Percentiles rank a stretch among this genome's conserved stretches.
Conservation (phyloP, 257 asterid species). For the Asclepias syriaca region DNA sequence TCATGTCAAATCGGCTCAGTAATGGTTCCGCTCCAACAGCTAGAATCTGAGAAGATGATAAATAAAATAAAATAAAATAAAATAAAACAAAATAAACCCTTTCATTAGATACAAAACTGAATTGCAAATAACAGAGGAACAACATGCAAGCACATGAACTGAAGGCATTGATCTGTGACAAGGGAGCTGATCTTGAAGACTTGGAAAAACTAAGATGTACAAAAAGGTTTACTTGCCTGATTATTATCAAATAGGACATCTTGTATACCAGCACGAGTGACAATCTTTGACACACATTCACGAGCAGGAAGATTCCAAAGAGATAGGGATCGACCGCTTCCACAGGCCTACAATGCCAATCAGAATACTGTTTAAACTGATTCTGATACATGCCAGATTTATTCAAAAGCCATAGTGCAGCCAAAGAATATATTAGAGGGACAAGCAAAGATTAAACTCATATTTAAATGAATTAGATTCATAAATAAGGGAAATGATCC, state of each 20-base stretch:
- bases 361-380: background rate
- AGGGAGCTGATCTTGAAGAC: background rate
- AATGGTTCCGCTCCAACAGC: slow-evolving; percentile 82
- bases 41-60: slow-evolving; percentile 48
- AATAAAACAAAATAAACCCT: background rate
- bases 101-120: background rate
- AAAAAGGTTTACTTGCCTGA: slow-evolving; percentile 48
- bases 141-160: background rate
- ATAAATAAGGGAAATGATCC: background rate
- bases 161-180: background rate
- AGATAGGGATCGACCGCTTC: slow-evolving; percentile 78
- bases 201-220: slow-evolving; percentile 2
- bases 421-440: background rate
- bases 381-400: background rate
- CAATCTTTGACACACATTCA: slow-evolving; percentile 58
- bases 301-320: slow-evolving; percentile 88
- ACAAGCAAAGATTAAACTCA: background rate
- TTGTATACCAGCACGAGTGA: slow-evolving; percentile 55
- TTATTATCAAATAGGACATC: slow-evolving; percentile 70
- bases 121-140: background rate
- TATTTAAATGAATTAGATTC: background rate
- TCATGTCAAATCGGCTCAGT: slow-evolving; percentile 70
- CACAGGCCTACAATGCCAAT: slow-evolving; percentile 56
- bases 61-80: too few relatives aligned
- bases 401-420: background rate